These are phyloP conservation scores for Puccinia novopanici DNA, from an alignment of 1,284 basidiomycete species.

Conservation along the genomic window DNA sequence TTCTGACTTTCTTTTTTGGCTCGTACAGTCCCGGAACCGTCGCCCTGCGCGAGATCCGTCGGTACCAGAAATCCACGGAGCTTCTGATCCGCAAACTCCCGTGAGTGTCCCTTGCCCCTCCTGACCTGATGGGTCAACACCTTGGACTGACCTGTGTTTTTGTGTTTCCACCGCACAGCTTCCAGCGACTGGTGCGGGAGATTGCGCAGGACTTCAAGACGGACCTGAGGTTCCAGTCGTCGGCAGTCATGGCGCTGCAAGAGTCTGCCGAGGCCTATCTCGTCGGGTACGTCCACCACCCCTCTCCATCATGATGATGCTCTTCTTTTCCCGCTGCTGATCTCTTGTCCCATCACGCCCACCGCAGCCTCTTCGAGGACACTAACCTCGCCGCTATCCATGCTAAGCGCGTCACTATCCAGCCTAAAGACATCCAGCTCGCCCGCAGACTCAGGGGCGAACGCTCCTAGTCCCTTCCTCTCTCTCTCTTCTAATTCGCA, in stretches of 20 bases:
- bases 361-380: conserved; percentile 62
- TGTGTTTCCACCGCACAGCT: conserved; percentile 51
- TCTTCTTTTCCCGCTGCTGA: no score
- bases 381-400: conserved; percentile 62
- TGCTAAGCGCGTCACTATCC: conserved; percentile 67
- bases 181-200: conserved; percentile 57
- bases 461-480: conserved; percentile 61
- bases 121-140: no score
- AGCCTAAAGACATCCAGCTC: conserved; percentile 69
- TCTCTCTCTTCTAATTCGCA: no score
- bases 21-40: conserved; percentile 56
- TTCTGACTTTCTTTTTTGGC: no score
- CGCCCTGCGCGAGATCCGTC: conserved; percentile 57
- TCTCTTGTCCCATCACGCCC: no score
- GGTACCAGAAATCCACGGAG: conserved; percentile 61
- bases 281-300: conserved; percentile 58
- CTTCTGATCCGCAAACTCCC: conserved; percentile 68
- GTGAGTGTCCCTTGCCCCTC: no score
- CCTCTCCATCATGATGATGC: no score
- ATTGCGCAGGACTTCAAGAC: conserved; percentile 64
- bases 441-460: conserved; percentile 77
- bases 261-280: conserved; percentile 74
- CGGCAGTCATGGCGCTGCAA: conserved; percentile 79
- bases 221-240: conserved; percentile 71
- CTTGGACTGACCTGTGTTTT: no score